Evolutionary conservation across 169 alveolate genomes (phyloP).

Genomic region (Amoebophrya sp.): DNA sequence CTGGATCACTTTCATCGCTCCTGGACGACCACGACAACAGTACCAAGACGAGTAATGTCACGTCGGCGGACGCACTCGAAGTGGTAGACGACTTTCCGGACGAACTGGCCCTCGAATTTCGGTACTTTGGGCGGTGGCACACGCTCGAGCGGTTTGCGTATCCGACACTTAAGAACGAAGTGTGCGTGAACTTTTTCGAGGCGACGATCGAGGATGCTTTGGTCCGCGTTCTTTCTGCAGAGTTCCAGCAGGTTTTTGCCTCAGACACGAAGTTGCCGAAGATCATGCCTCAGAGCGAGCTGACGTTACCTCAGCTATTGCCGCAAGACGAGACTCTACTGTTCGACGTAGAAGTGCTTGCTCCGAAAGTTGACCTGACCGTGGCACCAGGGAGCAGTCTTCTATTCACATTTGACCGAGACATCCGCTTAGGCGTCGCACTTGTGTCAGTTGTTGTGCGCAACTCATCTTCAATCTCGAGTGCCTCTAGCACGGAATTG

Average conservation of each 20-base stretch:
- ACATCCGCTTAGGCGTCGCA: not conserved
- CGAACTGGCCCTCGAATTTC: not conserved
- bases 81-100: not conserved
- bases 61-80: not conserved
- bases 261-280: not conserved
- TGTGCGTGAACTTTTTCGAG: slow-evolving; percentile 9
- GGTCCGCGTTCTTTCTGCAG: not conserved
- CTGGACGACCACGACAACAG: not conserved
- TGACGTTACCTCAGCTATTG: not conserved
- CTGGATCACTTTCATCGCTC: too few species aligned
- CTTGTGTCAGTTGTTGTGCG: not conserved
- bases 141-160: not conserved
- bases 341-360: not conserved
- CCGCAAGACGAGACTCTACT: not conserved
- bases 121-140: slow-evolving; percentile 22
- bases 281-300: not conserved
- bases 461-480: not conserved
- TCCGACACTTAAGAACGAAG: not conserved
- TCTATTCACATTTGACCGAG: not conserved
- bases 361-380: not conserved
- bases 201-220: not conserved
- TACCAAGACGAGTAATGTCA: not conserved
- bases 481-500: not conserved
- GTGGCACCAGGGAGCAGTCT: not conserved
- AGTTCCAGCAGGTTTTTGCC: not conserved